These are phyloP conservation scores for Pyropia yezoensis DNA, from an alignment of 23 red algal genomes.

Conservation along the genomic window DNA sequence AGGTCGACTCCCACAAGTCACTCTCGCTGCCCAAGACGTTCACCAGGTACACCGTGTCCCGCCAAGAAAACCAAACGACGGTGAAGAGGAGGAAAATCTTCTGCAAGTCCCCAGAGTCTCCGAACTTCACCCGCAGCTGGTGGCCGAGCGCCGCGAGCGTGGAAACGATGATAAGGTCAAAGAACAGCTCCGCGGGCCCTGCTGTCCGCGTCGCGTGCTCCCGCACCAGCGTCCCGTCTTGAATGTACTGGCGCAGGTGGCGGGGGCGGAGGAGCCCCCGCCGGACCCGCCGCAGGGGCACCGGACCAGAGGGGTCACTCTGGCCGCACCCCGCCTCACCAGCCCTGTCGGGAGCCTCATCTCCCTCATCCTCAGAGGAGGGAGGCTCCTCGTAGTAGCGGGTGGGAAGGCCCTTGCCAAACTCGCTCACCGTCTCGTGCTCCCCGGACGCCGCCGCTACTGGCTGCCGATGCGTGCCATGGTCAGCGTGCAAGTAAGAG, in stretches of 20 bases:
- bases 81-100: background rate
- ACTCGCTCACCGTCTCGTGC: too few species aligned
- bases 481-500: too few species aligned
- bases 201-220: background rate
- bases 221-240: background rate
- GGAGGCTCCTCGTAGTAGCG: too few species aligned
- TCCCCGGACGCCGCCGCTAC: too few species aligned
- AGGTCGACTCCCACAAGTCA: background rate
- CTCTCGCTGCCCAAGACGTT: background rate
- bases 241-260: conserved; percentile 3
- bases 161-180: background rate
- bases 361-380: too few species aligned
- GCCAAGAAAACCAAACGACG: background rate
- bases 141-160: conserved; percentile 1
- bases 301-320: too few species aligned
- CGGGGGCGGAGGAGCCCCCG: background rate
- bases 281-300: too few species aligned
- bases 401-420: too few species aligned
- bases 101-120: background rate
- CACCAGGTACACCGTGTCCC: background rate
- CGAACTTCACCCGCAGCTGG: conserved; percentile 4
- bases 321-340: too few species aligned
- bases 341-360: too few species aligned
- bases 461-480: too few species aligned
- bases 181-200: background rate